Evolutionary conservation across 108 stramenopile species (phyloP).

Genomic region (Fragilariopsis cylindrus): DNA sequence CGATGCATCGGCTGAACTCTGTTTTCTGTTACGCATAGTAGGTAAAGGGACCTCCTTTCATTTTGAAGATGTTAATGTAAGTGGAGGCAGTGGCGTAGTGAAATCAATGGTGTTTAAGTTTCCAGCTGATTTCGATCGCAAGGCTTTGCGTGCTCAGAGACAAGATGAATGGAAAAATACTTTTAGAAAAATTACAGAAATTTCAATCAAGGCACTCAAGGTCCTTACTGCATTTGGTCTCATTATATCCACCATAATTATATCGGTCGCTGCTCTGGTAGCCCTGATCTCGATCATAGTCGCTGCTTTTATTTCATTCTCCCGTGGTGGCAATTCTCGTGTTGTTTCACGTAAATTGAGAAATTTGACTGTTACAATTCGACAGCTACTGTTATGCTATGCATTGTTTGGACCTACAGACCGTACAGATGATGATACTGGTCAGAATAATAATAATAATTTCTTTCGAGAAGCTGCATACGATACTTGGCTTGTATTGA

Average conservation of each 20-base stretch:
- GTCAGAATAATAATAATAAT: conserved; percentile 32
- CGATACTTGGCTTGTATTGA: conserved; percentile 62
- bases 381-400: conserved; percentile 83
- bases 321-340: conserved; percentile 41
- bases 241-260: conserved; percentile 69
- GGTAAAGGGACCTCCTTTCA: conserved; percentile 75
- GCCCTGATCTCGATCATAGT: conserved; percentile 74
- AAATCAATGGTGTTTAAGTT: conserved; percentile 80
- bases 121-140: conserved; percentile 70
- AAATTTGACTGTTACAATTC: conserved; percentile 53
- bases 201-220: conserved; percentile 52
- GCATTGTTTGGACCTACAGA: conserved; percentile 65
- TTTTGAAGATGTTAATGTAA: conserved; percentile 52
- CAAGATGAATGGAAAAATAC: conserved; percentile 39
- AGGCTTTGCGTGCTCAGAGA: conserved; percentile 41
- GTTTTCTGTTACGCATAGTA: conserved; percentile 69
- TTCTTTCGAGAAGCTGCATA: conserved; percentile 81
- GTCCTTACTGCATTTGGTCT: conserved; percentile 80
- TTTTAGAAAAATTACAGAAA: conserved; percentile 16
- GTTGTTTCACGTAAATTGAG: conserved; percentile 56
- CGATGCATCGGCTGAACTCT: conserved; percentile 81
- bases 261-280: conserved; percentile 62
- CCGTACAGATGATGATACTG: conserved; percentile 17
- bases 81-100: conserved; percentile 14
- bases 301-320: conserved; percentile 34